These are phyloP conservation scores for Fragaria iinumae DNA, from an alignment of 306 rosid genomes.

Conservation along the genomic window DNA sequence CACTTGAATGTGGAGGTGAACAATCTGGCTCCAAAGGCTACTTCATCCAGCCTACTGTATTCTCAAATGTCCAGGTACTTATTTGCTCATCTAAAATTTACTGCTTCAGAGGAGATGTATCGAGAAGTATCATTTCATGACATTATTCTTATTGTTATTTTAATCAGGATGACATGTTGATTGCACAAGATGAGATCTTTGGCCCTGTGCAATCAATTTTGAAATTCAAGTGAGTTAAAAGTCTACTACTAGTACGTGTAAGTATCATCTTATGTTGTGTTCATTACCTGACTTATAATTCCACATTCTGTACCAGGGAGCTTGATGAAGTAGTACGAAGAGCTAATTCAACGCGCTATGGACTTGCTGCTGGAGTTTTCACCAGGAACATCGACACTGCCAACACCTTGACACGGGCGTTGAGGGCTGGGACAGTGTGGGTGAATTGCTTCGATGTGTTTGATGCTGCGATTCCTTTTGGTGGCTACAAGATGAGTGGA, in stretches of 20 bases:
- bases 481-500: conserved; percentile 97
- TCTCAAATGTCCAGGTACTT: conserved; percentile 85
- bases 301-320: conserved; percentile 43
- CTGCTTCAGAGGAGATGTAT: conserved; percentile 4
- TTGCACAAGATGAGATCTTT: conserved; percentile 91
- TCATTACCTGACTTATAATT: background rate
- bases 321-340: conserved; percentile 61
- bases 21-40: conserved; percentile 79
- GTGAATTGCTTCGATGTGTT: conserved; percentile 86
- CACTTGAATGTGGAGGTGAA: conserved; percentile 86
- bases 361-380: conserved; percentile 91
- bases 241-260: background rate
- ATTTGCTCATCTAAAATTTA: background rate
- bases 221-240: conserved; percentile 76
- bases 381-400: conserved; percentile 57
- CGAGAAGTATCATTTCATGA: conserved; percentile 6
- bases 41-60: conserved; percentile 90
- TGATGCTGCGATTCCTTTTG: conserved; percentile 94
- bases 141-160: conserved; percentile 13
- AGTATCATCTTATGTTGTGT: background rate
- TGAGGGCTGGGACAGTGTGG: conserved; percentile 83
- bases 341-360: conserved; percentile 61
- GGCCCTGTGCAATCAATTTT: conserved; percentile 91
- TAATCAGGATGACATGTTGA: conserved; percentile 79
- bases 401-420: conserved; percentile 68